A percentile compares a stretch with the other conserved stretches of the same genome.
Conservation (phyloP, 768 basidiomycete species). For the Pleurotus tuber-regium region DNA sequence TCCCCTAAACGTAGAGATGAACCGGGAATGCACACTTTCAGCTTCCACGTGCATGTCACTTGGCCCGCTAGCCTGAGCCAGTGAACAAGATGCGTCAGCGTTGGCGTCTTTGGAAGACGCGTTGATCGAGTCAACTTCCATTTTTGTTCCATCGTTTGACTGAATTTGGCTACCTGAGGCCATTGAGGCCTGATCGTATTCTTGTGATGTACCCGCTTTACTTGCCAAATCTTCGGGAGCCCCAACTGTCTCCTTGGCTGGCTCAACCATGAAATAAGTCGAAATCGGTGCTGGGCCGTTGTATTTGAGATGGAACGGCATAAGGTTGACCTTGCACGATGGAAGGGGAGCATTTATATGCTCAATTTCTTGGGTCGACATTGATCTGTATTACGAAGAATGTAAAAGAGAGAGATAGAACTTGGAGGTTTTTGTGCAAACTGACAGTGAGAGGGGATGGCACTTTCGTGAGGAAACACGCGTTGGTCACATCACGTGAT, state of each 20-base stretch:
- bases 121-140: conserved; percentile 25
- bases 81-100: too few species aligned
- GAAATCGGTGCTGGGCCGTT: conserved; percentile 71
- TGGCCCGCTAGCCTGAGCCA: too few species aligned
- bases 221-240: too few species aligned
- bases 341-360: conserved; percentile 20
- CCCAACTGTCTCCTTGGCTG: conserved; percentile 29
- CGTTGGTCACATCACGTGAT: too few species aligned
- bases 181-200: too few species aligned
- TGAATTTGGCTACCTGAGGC: conserved; percentile 9
- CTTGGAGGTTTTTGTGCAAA: not conserved
- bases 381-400: not conserved
- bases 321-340: conserved; percentile 61
- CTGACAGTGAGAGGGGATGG: not conserved
- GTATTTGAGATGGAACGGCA: conserved; percentile 81
- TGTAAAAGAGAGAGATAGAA: not conserved
- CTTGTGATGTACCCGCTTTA: too few species aligned
- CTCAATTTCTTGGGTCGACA: conserved; percentile 3
- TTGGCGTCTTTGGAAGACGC: too few species aligned
- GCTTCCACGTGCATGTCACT: too few species aligned
- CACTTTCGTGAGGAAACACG: too few species aligned
- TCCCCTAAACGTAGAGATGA: conserved; percentile 71
- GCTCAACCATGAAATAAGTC: conserved; percentile 66
- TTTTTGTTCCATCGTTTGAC: conserved; percentile 23
- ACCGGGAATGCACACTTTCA: too few species aligned